phyloP scores from a whole-genome alignment of 2,329 filamentous ascomycete genomes.

The Exserohilum rostratum region DNA sequence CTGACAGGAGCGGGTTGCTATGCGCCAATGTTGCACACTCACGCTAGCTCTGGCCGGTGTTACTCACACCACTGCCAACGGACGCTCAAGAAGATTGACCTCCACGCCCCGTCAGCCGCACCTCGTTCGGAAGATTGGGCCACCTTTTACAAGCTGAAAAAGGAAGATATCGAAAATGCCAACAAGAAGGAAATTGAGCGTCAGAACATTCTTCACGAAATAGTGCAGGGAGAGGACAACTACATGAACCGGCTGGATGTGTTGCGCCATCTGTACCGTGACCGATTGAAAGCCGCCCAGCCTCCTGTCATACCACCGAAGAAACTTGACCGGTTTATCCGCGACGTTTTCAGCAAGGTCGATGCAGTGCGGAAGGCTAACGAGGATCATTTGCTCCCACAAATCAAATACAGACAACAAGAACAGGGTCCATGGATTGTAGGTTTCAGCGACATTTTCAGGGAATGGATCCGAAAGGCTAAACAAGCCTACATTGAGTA shows the following conservation, averaged over 20 bases:
- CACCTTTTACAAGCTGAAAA: conserved; percentile 83
- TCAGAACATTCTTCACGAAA: conserved; percentile 94
- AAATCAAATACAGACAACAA: conserved; percentile 94
- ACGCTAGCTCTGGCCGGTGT: conserved; percentile 74
- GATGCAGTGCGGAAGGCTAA: conserved; percentile 89
- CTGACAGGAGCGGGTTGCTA: conserved; percentile 92
- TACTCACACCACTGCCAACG: conserved; percentile 94
- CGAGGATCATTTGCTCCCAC: conserved; percentile 87
- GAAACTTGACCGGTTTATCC: conserved; percentile 78
- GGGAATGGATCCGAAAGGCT: conserved; percentile 97
- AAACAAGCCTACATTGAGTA: conserved; percentile 89
- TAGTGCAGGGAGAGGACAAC: conserved; percentile 88
- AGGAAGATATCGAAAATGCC: conserved; percentile 73
- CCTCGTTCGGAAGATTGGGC: conserved; percentile 81
- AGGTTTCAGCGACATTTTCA: conserved; percentile 95
- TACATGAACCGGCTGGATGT: conserved; percentile 92
- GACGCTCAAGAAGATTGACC: conserved; percentile 91
- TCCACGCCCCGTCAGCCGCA: conserved; percentile 73
- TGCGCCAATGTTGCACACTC: conserved; percentile 77
- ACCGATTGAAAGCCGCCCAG: conserved; percentile 73
- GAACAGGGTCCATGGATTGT: conserved; percentile 94
- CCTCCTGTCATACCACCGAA: conserved; percentile 82
- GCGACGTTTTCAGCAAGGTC: conserved; percentile 86
- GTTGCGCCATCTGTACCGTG: conserved; percentile 81
- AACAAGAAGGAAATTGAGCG: conserved; percentile 88